Evolutionary conservation across 208 protist genomes (phyloP), one percentile per base, ranked within the genome.

Genomic region (Trypanosoma cruzi): DNA sequence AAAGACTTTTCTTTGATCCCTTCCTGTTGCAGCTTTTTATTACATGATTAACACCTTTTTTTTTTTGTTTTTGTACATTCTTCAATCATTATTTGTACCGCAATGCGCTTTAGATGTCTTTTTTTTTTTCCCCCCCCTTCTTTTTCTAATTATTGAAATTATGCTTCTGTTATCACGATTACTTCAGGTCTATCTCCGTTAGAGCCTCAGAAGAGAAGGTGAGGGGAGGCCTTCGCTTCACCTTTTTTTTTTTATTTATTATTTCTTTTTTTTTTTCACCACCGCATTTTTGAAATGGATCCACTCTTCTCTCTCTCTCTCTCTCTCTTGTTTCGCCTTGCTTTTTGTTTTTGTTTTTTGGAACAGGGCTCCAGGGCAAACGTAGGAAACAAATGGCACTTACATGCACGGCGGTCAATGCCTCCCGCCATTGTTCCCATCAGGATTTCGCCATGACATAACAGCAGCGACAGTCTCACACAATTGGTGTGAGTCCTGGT

Each of bases 41-140:
- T 22, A 49, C 40, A 31, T 62, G 13, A 29, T 46, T 62, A 62
- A 22, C 8, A 44, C 69, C 56, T n/a, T n/a, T n/a, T n/a, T n/a
- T n/a, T n/a, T n/a, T n/a, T n/a, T n/a, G 44, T 58, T 64, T 42
- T 82, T 69, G 2, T 77, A 74, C 48, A 62, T 31, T 32, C 8
- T 6, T n/a, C 8, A 52, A 26, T n/a, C 24, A 52, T 52, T 52
- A 52, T 24, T 52, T 52, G 48, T 52, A 26, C 22, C 22, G 48
- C 48, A 52, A 24, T 26, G 48, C 22, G 48, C 48, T 26, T n/a
- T 52, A 52, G 48, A 52, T 28, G 8, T 44, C 8, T 16, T 13
- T 44, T 44, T 7, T 44, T 44, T 44, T 7, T 44, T 1, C 18
- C 13, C 11, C 13, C 40, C 1, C 3, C 13, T 13, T 44, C 40